Evolutionary conservation across 2,329 filamentous ascomycete species (phyloP), one percentile per base, ranked within the genome.

Genomic region (Coniella vitis): DNA sequence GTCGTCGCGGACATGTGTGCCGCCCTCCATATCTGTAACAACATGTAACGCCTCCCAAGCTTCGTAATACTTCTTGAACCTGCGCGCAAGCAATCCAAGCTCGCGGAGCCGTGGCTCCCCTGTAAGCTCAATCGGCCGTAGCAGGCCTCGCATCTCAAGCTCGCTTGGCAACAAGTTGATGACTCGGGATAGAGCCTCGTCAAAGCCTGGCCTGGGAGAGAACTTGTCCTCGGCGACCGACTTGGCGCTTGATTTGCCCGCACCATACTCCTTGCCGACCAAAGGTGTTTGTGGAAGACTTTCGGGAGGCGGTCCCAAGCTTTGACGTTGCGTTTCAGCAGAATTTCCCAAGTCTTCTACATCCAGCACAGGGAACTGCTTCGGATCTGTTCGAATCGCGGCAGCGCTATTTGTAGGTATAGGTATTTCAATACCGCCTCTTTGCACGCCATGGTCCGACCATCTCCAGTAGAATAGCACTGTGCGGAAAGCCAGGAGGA

Each of bases 41-140:
- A 66, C 43, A 45, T 66, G 63, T 10, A 66, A 52, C 36, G 59
- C 61, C 52, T 69, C 66, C 69, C 68, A 71, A 4, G 67, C 66
- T 32, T 65, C 61, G 17, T 68, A 64, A 44, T 67, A 68, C 38
- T 58, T 63, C 45, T 62, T 62, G 55, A 67, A 71, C 9, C 61
- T 63, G 36, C 68, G 64, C 5, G 66, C 62, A 21, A 67, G 63
- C 10, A 70, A 55, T 13, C 66, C 68, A 16, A 68, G 58, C 50
- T 70, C 68, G 16, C 63, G 61, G 34, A 70, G 60, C 43, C 63
- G 62, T 43, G 63, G 61, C 45, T 69, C 63, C 22, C 68, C 69
- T 2, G 66, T 67, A 3, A 58, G 56, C 16, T 65, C 57, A 38
- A 71, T 63, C 4, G 65, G 63, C 4, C 64, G 60, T 2, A 69